These are phyloP conservation scores for Sinapis alba DNA, from an alignment of 441 rosid genomes.

Conservation along the genomic window DNA sequence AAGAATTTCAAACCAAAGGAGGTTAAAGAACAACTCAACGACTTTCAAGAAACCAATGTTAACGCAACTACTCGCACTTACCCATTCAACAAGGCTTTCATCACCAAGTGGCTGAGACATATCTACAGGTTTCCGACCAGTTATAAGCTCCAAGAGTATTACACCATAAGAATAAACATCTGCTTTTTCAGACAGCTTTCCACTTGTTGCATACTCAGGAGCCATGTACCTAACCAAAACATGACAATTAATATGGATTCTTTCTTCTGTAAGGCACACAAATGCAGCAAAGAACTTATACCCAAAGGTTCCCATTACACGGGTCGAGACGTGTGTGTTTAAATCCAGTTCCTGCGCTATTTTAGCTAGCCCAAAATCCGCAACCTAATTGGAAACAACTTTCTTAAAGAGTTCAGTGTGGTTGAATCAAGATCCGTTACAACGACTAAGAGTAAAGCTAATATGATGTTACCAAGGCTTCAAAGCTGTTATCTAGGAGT, in stretches of 20 bases:
- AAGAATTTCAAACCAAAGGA: neutral
- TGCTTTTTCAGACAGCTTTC: conserved; percentile 89
- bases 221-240: conserved; percentile 74
- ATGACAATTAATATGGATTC: neutral
- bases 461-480: conserved; percentile 68
- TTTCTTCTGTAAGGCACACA: neutral
- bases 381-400: conserved; percentile 54
- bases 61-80: conserved; percentile 34
- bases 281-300: neutral
- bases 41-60: neutral
- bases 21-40: neutral
- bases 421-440: conserved; percentile 12
- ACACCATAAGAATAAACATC: conserved; percentile 95
- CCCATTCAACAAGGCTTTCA: conserved; percentile 96
- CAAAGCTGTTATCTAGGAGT: conserved; percentile 82
- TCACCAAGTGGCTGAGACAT: conserved; percentile 84
- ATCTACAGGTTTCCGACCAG: conserved; percentile 93
- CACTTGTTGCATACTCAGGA: conserved; percentile 93
- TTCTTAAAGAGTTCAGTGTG: neutral
- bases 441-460: conserved; percentile 10
- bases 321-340: conserved; percentile 86
- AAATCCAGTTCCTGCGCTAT: conserved; percentile 81
- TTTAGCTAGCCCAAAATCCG: conserved; percentile 98
- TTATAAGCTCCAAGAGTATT: conserved; percentile 87
- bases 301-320: conserved; percentile 99